These are phyloP conservation scores for Voacanga thouarsii DNA, from an alignment of 257 asterid genomes.

Conservation along the genomic window DNA sequence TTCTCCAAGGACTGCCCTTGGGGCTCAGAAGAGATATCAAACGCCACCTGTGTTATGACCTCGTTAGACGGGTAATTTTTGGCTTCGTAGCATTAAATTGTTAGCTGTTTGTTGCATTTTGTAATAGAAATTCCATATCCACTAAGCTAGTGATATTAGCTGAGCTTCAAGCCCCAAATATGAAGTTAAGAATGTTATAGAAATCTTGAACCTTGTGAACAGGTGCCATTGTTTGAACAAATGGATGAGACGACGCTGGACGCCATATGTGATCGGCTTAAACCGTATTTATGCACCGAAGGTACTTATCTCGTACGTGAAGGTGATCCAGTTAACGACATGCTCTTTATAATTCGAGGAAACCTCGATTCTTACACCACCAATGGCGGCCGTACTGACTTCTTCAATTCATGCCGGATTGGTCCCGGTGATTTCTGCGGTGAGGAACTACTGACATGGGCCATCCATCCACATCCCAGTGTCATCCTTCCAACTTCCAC, in stretches of 20 bases:
- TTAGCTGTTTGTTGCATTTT: neutral
- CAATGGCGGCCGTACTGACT: slow-evolving; percentile 92
- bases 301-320: slow-evolving; percentile 80
- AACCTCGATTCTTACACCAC: slow-evolving; percentile 91
- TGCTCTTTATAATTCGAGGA: slow-evolving; percentile 88
- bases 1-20: slow-evolving; percentile 78
- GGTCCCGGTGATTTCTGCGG: slow-evolving; percentile 96
- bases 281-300: slow-evolving; percentile 73
- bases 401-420: slow-evolving; percentile 80
- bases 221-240: slow-evolving; percentile 95
- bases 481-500: slow-evolving; percentile 87
- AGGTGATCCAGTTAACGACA: slow-evolving; percentile 93
- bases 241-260: slow-evolving; percentile 95
- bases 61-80: slow-evolving; percentile 77
- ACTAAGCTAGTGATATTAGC: neutral
- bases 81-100: neutral
- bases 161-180: no score
- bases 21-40: slow-evolving; percentile 94
- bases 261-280: slow-evolving; percentile 93
- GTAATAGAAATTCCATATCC: neutral
- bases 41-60: slow-evolving; percentile 92
- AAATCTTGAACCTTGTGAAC: slow-evolving; percentile 1
- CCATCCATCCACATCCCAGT: slow-evolving; percentile 86
- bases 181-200: no score
- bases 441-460: slow-evolving; percentile 96